Base-by-base conservation (phyloP, 768 basidiomycete species). In the Leucocoprinus birnbaumii region DNA sequence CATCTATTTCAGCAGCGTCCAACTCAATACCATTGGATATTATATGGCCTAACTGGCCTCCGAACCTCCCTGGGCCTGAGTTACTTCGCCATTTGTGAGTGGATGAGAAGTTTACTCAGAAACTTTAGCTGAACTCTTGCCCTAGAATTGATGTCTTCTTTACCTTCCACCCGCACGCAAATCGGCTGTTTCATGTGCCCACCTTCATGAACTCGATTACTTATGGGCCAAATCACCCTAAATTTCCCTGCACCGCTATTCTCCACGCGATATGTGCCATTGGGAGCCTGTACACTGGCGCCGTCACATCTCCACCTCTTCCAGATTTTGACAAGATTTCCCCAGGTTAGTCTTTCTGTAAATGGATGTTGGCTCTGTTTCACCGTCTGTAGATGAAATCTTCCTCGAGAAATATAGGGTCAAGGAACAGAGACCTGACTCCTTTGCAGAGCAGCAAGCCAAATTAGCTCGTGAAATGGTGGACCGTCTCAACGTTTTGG, bases 251-350 rank as follows among this genome's bases (percentile, higher is more conserved):
- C 27, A 65, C 79, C 5, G 78, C 86, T 8, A 69, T 93, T 38
- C 77, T 95, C 0, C 92, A 95, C 64, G 89, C 90, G n/a, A 89
- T 95, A 48, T 92, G 91, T 68, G 91, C 90, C 1, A 75, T 86
- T 34, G 86, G 87, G 14, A 85, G 89, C 55, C 70, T 86, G 19
- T 91, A 91, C 60, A 91, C 88, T 1, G 83, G 85, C 14, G 85
- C 82, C 2, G 81, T 86, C 2, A 72, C 79, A 10, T 82, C 79
- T 3, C 78, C 82, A 19, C 80, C 84, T 2, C 68, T 76, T 27
- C 78, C 79, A 19, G 71, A 80, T 56, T 78, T 80, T 51, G 69
- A 71, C 31, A 73, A 82, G 61, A 72, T 76, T 27, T 70, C 74
- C 34, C 75, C 79, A 65, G 75, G 77, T 78, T 65, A 55, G 63